Base-by-base conservation (phyloP, 805 yeast species). In the Metschnikowia santaceciliae region DNA sequence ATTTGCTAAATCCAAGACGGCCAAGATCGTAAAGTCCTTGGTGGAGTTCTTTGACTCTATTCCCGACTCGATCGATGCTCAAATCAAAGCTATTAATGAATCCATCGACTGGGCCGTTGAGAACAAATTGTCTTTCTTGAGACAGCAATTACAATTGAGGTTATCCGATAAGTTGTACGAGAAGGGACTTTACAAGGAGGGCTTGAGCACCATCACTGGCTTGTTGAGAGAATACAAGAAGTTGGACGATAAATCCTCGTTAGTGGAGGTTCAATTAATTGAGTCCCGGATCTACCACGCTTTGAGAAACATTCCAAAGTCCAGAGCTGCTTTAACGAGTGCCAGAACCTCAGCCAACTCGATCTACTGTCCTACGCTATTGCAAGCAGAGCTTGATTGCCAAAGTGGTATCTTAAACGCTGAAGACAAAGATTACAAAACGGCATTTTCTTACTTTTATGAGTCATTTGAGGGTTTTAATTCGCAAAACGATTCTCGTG, bases 281-380 rank as follows among this genome's bases (percentile, higher is more conserved):
- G 98, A 94, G 68, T 79, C 94, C 19, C 86, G 90, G 63, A 90
- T 89, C 38, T 94, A 86, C 68, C 96, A 91, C 67, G 90, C 96
- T 26, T 76, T 94, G 61, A 82, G 97, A 67, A 94, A 94, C 68
- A 79, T 88, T 61, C 87, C 97, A 4, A 94, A 92, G 71, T 81
- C 96, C 4, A 82, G 88, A 61, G 97, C 98, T 6, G 84, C 97
- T 2, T 77, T 94, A 61, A 90, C 98, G 2, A 84, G 96, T 43
- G 97, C 99, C 1, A 82, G 98, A 69, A 94, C 99, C 0, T 86
- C 96, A 2, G 99, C 99, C n/a, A 95, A 94, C 68, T 81, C 97
- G 20, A 89, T 94, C 47, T 95, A 91, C 73, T 88, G 96, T 62
- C 96, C 98, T 8, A 88, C 97, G n/a, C 75, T 84, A 47, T 79